phyloP scores from a whole-genome alignment of 1,284 basidiomycete genomes.

The Sparassis latifolia region DNA sequence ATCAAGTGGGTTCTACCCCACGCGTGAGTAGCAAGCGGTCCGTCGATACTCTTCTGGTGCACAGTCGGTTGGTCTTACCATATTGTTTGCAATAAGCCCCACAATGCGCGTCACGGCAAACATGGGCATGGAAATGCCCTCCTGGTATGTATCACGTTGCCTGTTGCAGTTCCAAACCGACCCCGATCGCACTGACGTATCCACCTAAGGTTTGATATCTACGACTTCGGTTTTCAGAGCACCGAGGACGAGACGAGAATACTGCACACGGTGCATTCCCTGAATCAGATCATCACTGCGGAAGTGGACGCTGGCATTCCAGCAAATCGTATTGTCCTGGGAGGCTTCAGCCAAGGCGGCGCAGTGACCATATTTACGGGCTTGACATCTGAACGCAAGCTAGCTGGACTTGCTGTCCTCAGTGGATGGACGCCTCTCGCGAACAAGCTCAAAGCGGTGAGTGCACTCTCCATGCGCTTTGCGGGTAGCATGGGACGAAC shows the following conservation, averaged over 20 bases:
- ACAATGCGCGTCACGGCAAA: conserved; percentile 61
- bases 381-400: conserved; percentile 57
- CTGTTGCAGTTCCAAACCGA: conserved; percentile 1
- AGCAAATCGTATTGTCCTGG: conserved; percentile 64
- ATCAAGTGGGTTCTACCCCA: conserved; percentile 83
- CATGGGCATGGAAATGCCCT: conserved; percentile 60
- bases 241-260: conserved; percentile 73
- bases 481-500: not conserved
- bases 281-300: conserved; percentile 66
- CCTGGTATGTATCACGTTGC: conserved; percentile 43
- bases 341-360: conserved; percentile 87
- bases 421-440: conserved; percentile 75
- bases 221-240: conserved; percentile 54
- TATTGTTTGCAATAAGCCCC: conserved; percentile 34
- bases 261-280: conserved; percentile 50
- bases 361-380: conserved; percentile 74
- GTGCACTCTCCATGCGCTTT: conserved; percentile 14
- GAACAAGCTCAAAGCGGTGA: conserved; percentile 57
- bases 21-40: conserved; percentile 42
- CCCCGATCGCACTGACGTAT: conserved; percentile 1
- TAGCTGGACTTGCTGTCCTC: conserved; percentile 69
- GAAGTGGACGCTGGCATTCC: conserved; percentile 73
- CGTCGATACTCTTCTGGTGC: not conserved
- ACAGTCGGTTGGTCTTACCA: not conserved
- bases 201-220: conserved; percentile 67